A percentile compares a stretch with the other conserved stretches of the same genome.
These are phyloP conservation scores for Myriosclerotinia duriaeana DNA, from an alignment of 2,329 filamentous ascomycete genomes.

Conservation along the genomic window DNA sequence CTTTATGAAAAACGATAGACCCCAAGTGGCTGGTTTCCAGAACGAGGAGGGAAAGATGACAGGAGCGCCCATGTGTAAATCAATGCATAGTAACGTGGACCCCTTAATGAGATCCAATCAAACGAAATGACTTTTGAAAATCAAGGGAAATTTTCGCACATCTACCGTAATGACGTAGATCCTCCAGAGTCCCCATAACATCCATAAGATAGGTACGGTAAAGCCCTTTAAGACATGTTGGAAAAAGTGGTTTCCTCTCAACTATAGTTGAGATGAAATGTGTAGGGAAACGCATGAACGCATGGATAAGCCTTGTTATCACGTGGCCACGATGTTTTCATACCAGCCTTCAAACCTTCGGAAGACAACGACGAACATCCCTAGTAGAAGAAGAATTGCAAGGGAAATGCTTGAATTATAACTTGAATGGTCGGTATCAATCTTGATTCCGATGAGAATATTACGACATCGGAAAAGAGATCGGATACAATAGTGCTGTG, in stretches of 20 bases:
- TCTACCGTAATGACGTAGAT: constrained; percentile 23
- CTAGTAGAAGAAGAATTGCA: not conserved
- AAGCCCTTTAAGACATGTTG: not conserved
- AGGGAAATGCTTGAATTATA: constrained; percentile 7
- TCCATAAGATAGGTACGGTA: not conserved
- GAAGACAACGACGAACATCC: too few relatives aligned
- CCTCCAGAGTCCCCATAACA: not conserved
- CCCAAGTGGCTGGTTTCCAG: not conserved
- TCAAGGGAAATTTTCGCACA: constrained; percentile 17
- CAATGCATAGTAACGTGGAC: constrained; percentile 22
- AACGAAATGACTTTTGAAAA: constrained; percentile 8
- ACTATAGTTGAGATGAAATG: constrained; percentile 12
- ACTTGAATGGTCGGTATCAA: constrained; percentile 1
- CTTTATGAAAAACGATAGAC: constrained; percentile 3
- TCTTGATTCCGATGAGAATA: not conserved
- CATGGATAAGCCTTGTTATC: constrained; percentile 17
- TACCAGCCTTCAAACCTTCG: not conserved
- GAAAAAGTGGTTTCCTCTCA: not conserved
- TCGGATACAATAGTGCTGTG: not conserved
- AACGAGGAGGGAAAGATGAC: not conserved
- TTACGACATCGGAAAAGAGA: not conserved
- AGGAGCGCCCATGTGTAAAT: constrained; percentile 22
- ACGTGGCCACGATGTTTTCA: constrained; percentile 3
- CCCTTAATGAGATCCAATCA: constrained; percentile 5
- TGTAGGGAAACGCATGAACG: not conserved